Conservation (phyloP, 2,329 filamentous ascomycete genomes). For the Corinectria fuckeliana region DNA sequence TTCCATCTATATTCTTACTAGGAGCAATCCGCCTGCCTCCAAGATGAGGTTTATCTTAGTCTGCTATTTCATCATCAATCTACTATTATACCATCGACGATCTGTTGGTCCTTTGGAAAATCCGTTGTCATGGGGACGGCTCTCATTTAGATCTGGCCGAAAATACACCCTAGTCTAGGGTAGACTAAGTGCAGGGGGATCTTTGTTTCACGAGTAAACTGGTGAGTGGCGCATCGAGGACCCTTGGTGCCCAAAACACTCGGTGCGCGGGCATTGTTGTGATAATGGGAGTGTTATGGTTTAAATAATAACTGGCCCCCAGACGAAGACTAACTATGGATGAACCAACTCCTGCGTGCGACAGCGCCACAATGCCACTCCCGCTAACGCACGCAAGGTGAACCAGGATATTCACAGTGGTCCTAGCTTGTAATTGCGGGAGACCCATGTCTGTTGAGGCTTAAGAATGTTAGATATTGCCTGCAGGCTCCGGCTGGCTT, state of each 20-base stretch:
- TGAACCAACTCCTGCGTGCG: neutral
- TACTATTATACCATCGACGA: neutral
- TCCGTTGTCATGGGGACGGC: neutral
- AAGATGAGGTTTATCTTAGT: conserved; percentile 12
- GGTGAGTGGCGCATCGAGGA: neutral
- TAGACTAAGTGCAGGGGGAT: neutral
- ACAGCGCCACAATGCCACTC: conserved; percentile 6
- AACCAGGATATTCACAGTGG: neutral
- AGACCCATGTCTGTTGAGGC: neutral
- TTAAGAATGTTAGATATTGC: conserved; percentile 7
- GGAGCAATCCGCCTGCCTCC: conserved; percentile 22
- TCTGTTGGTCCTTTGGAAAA: neutral
- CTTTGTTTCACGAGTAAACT: neutral
- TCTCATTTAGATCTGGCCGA: neutral
- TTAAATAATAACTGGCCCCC: neutral
- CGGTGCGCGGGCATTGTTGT: neutral
- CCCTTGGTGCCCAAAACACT: neutral
- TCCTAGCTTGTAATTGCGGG: neutral
- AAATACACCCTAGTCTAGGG: neutral
- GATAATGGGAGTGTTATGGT: neutral
- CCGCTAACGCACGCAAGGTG: too few species aligned
- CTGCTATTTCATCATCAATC: neutral
- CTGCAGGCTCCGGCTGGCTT: neutral
- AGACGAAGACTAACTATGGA: neutral
- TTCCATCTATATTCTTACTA: conserved; percentile 8